Evolutionary conservation across 1,284 basidiomycete species (phyloP), one percentile per base, ranked within the genome.

Genomic region (Puccinia polysora): DNA sequence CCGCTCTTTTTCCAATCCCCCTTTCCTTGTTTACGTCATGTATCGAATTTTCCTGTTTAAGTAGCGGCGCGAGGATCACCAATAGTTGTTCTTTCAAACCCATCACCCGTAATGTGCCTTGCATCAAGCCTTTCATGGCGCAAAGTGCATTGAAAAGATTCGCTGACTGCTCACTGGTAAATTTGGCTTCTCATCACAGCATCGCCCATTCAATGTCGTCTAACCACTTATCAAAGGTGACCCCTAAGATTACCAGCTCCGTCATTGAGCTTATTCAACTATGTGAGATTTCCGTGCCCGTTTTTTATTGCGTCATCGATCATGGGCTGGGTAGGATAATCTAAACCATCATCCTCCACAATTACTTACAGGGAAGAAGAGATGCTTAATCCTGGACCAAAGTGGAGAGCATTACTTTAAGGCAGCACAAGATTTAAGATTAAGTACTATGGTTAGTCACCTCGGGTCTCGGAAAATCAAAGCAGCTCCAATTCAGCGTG

Each of bases 381-480:
- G 60, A 25, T 20, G 36, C 30, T 15, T 25, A 47, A 47, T 63
- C 30, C 30, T 63, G n/a, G 60, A 63, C 25, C 38, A 63, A 47
- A 63, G 23, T 47, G 36, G 38, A 15, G 36, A 43, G 28, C 12
- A 25, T 12, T 63, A 49, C 28, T 63, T 63, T 47, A 63, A 63
- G 30, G 60, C 60, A 18, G 60, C 60, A 18, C 60, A 63, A 63
- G 60, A 63, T 63, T 38, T 63, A 12, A 43, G 60, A 47, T 47
- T 63, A 23, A 63, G 60, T 32, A 63, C 60, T 14, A 43, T 63
- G 60, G 60, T 47, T 8, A 43, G 40, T 18, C 18, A 8, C 40
- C 8, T 43, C 40, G 18, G 8, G 18, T 18, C 8, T 8, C 40
- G 8, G 40, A 8, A 8, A 18, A 43, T 43, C 18, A 18, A 43